Conservation (phyloP, 2,329 filamentous ascomycete species). For the Chrysoporthe austroafricana region DNA sequence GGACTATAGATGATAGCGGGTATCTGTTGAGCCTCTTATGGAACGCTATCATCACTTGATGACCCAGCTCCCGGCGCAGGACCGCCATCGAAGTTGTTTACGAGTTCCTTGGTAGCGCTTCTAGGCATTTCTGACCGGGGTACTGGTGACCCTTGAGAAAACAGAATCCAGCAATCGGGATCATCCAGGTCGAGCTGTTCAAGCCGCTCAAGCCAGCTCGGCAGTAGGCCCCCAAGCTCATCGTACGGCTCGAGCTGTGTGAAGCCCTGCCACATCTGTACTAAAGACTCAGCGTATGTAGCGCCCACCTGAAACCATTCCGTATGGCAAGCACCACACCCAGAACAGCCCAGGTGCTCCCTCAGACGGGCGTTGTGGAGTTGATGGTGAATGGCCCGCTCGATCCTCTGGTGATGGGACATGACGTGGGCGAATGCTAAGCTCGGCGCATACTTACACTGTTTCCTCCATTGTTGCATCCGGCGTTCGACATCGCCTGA, state of each 20-base stretch:
- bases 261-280: slow-evolving; percentile 37
- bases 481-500: slow-evolving; percentile 31
- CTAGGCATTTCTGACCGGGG: not conserved
- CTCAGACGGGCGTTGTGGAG: slow-evolving; percentile 34
- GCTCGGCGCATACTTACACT: slow-evolving; percentile 35
- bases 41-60: not conserved
- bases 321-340: slow-evolving; percentile 32
- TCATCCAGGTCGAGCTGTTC: slow-evolving; percentile 34
- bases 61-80: not conserved
- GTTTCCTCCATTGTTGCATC: slow-evolving; percentile 32
- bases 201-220: slow-evolving; percentile 33
- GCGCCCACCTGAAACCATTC: slow-evolving; percentile 38
- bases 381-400: slow-evolving; percentile 37
- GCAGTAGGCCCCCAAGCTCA: slow-evolving; percentile 32
- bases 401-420: slow-evolving; percentile 35
- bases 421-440: slow-evolving; percentile 27
- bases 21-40: not conserved
- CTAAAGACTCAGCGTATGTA: slow-evolving; percentile 25
- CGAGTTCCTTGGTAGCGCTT: not conserved
- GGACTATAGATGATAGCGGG: no score
- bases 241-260: slow-evolving; percentile 37
- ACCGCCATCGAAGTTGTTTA: not conserved
- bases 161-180: slow-evolving; percentile 34
- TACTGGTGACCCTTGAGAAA: slow-evolving; percentile 16
- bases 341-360: slow-evolving; percentile 33